Evolutionary conservation across 2,329 filamentous ascomycete species (phyloP), one percentile per base, ranked within the genome.

Genomic region (Diaporthe citriasiana): DNA sequence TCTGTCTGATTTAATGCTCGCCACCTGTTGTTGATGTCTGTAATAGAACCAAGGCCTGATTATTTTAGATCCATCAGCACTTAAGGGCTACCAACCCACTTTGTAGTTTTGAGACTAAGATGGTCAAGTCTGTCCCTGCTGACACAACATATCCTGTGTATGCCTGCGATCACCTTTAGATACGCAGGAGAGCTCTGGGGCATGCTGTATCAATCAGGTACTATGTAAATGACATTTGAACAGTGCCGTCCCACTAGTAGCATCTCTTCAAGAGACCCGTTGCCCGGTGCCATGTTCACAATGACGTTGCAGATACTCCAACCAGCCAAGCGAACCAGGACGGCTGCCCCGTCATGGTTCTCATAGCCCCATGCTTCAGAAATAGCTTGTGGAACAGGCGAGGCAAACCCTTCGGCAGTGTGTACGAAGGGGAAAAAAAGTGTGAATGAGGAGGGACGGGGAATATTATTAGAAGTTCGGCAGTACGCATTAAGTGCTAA

Each of bases 41-140:
- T 12, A 38, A 2, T n/a, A 25, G 10, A 6, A 27, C 15, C 4
- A 51, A 51, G 3, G 3, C n/a, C n/a, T 7, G 9, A 51, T 4
- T 27, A 4, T 25, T 51, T 9, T 12, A 12, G 12, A 27, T 27
- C 10, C n/a, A 19, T 27, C n/a, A 51, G 47, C 12, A 12, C 47
- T 12, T 12, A 2, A 2, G 17, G 19, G 22, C 8, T 22, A 1
- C 10, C 19, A 12, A 3, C 47, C n/a, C 10, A 0, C 13, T 6
- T 25, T 3, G 19, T 19, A 0, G 7, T 19, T 53, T 10, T 15
- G 15, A 30, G 51, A 8, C 25, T 5, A 30, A 13, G 2, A 27
- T 53, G 50, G 50, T 4, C 13, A 27, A 10, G 4, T 3, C 6
- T 9, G 3, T 4, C 6, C 15, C 30, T 53, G 50, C 25, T 6